Base-by-base conservation (phyloP, 805 yeast genomes). In the Zygosaccharomyces rouxii region DNA sequence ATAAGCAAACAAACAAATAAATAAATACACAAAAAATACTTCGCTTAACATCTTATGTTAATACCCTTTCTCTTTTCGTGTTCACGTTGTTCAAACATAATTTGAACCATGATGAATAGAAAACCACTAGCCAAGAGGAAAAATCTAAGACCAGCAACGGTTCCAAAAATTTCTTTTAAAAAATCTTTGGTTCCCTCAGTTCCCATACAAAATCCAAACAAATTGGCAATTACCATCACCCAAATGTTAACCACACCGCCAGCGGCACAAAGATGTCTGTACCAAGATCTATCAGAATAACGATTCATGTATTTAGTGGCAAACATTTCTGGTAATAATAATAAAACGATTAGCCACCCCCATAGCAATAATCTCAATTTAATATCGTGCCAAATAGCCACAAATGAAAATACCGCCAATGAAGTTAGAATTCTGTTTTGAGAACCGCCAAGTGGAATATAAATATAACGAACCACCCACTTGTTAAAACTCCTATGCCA, bases 361-460 rank as follows among this genome's bases (percentile, higher is more conserved):
- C 99, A 94, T 47, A 92, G 70, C 42, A 94, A 71, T 44, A 94
- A 71, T 53, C 81, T 83, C 60, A 94, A 75, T 68, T 94, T 90
- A 55, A 94, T 90, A 63, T 94, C 99, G 70, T 94, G 99, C 99
- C 99, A 94, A 26, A 94, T 72, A 2, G 99, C 98, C 19, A 94
- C 99, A 69, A 94, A 94, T 13, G 95, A 80, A 64, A 94, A 94
- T 13, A 92, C 97, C 9, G 90, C 79, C 30, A 92, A 69, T 9
- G 90, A 81, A 52, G 92, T 89, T 42, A 86, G 56, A 7, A 92
- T 69, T 54, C 97, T 75, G 57, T 82, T 78, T 7, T 69, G 71
- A 0, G 86, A 75, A 0, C 97, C 97, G 9, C 98, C 98, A 51
- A 94, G 70, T 2, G 99, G 99, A 19, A 94, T 76, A 59, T 94